Evolutionary conservation across 176 grass and related monocot species (phyloP).

Genomic region (Cymbopogon citratus): DNA sequence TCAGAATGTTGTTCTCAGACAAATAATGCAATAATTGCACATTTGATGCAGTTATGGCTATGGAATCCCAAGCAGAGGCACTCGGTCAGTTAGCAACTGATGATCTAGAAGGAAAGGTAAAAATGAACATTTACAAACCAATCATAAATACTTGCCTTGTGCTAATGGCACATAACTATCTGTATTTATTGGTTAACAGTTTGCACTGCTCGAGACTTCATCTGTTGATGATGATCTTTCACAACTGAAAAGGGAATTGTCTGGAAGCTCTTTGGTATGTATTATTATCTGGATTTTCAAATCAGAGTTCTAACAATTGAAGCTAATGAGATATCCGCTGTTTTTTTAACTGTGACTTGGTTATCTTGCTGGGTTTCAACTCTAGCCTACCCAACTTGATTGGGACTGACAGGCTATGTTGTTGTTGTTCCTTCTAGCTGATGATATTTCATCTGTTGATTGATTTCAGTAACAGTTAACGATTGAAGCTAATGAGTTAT

Average conservation of each 20-base stretch:
- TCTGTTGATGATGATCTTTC: constrained; percentile 86
- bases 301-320: neutral
- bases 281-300: constrained; percentile 5
- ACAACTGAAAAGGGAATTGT: constrained; percentile 67
- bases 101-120: constrained; percentile 98
- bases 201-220: constrained; percentile 78
- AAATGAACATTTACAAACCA: neutral
- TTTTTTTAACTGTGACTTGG: no score
- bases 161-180: constrained; percentile 6
- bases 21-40: neutral
- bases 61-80: constrained; percentile 98
- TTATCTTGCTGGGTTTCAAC: no score
- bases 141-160: neutral
- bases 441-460: neutral
- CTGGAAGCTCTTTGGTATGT: constrained; percentile 66
- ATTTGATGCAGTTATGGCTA: constrained; percentile 69
- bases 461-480: neutral
- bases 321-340: neutral
- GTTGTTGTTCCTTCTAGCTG: no score
- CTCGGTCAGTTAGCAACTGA: constrained; percentile 80
- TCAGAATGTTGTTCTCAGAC: neutral
- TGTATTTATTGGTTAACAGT: constrained; percentile 41
- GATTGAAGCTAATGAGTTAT: neutral
- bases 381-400: no score
- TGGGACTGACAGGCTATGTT: no score